Conservation (phyloP, 345 rosid species). For the Geranium rotundifolium region DNA sequence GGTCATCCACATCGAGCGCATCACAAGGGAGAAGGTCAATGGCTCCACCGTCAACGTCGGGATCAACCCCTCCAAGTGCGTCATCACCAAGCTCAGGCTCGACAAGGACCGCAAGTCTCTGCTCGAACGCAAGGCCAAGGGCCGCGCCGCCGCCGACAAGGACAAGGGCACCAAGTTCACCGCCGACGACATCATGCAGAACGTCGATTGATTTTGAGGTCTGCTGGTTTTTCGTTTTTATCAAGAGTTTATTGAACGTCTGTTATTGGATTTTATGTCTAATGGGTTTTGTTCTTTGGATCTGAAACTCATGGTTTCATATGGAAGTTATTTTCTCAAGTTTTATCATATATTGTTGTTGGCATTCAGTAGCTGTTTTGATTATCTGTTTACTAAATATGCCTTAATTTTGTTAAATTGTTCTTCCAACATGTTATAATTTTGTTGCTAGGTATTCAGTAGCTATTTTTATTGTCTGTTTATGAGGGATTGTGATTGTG, state of each 20-base stretch:
- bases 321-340: too few relatives aligned
- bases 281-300: neutral
- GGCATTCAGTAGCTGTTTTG: too few relatives aligned
- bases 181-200: neutral
- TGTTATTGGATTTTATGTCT: neutral
- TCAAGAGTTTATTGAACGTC: too few relatives aligned
- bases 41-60: slow-evolving; percentile 1
- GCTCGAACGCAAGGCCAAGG: neutral
- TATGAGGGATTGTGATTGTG: too few relatives aligned
- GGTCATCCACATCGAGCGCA: neutral
- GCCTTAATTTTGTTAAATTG: too few relatives aligned
- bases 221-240: neutral
- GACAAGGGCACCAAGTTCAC: neutral
- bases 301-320: neutral
- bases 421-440: too few relatives aligned
- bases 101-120: neutral
- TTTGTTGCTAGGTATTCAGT: too few relatives aligned
- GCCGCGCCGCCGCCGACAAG: neutral
- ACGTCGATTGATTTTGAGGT: neutral
- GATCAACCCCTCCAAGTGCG: slow-evolving; percentile 42
- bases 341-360: neutral
- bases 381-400: too few relatives aligned
- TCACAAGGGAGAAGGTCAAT: slow-evolving; percentile 4
- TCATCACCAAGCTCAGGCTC: neutral
- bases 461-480: too few relatives aligned